A percentile compares a stretch with the other conserved stretches of the same genome.
These are phyloP conservation scores for Candida sp. DNA, from an alignment of 1,139 yeast genomes.

Conservation along the genomic window DNA sequence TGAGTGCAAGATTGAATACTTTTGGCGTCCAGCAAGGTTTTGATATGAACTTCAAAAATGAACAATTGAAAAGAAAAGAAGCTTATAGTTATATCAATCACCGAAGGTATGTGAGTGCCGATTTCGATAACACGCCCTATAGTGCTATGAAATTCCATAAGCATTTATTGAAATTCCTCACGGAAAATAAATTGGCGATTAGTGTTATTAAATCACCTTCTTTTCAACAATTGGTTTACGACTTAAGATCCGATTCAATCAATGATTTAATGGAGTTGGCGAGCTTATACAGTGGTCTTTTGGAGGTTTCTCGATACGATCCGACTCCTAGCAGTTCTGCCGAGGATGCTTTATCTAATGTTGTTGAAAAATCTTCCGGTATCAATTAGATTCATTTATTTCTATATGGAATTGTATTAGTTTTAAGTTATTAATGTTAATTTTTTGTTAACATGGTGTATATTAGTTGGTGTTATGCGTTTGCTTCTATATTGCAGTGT, in stretches of 20 bases:
- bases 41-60: conserved; percentile 1
- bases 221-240: conserved; percentile 50
- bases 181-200: conserved; percentile 50
- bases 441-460: not conserved
- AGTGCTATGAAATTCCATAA: conserved; percentile 47
- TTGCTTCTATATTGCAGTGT: not conserved
- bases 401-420: too few relatives aligned
- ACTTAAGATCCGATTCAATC: conserved; percentile 46
- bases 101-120: conserved; percentile 24
- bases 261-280: conserved; percentile 47
- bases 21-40: not conserved
- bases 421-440: not conserved
- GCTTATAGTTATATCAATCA: conserved; percentile 3
- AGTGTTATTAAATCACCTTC: conserved; percentile 47
- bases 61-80: conserved; percentile 3
- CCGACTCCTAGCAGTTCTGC: not conserved
- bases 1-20: conserved; percentile 2
- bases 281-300: conserved; percentile 39
- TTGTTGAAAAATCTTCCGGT: conserved; percentile 1
- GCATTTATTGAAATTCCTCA: conserved; percentile 47
- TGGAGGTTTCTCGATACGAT: conserved; percentile 42
- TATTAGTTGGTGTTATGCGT: not conserved
- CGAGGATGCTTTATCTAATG: conserved; percentile 2
- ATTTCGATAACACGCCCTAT: conserved; percentile 43
- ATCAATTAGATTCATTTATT: conserved; percentile 1